Evolutionary conservation across 23 red algal species (phyloP).

Genomic region (Cyanidioschyzon merolae): DNA sequence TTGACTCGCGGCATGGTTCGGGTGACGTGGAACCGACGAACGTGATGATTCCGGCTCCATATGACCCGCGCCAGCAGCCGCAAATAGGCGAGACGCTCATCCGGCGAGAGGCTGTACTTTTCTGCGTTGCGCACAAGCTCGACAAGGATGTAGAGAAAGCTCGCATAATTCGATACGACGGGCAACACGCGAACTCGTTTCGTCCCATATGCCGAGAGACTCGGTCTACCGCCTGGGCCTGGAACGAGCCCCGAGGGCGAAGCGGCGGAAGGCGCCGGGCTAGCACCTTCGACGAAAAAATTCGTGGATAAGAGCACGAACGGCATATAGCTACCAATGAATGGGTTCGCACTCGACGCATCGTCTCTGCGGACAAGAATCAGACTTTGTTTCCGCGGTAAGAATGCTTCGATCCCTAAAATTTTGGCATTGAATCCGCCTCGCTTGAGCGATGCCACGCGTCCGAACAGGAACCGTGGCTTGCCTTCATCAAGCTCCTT

Average conservation of each 20-base stretch:
- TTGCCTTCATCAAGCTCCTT: neutral
- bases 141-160: conserved; percentile 44
- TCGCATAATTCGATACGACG: conserved; percentile 47
- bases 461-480: conserved; percentile 35
- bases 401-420: conserved; percentile 40
- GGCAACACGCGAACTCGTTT: conserved; percentile 32
- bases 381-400: conserved; percentile 49
- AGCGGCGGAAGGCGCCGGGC: neutral
- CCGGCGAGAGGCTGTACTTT: neutral
- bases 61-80: conserved; percentile 45
- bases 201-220: neutral
- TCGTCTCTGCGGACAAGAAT: conserved; percentile 21
- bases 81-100: conserved; percentile 58
- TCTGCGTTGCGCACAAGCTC: conserved; percentile 44
- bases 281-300: neutral
- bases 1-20: neutral
- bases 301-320: conserved; percentile 38
- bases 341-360: conserved; percentile 21
- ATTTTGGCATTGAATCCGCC: conserved; percentile 45
- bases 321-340: conserved; percentile 59
- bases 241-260: neutral
- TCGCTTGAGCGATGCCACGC: conserved; percentile 37
- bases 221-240: neutral
- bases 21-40: conserved; percentile 23
- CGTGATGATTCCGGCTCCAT: conserved; percentile 33